These are phyloP conservation scores for Rostrohypoxylon terebratum DNA, from an alignment of 495 filamentous ascomycete species.

Conservation along the genomic window DNA sequence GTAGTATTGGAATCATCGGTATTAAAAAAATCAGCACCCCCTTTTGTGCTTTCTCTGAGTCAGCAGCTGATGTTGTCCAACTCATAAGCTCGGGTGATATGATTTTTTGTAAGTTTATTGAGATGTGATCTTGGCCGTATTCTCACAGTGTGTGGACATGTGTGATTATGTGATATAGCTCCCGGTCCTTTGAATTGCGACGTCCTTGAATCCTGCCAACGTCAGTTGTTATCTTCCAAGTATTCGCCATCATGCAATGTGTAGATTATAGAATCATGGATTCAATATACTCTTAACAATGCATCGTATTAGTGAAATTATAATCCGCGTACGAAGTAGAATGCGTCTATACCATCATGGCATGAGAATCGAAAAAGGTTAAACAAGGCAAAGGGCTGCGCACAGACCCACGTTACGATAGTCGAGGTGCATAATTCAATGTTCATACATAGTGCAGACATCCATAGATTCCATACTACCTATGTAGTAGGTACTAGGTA, in stretches of 20 bases:
- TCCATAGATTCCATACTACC: no score
- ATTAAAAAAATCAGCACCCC: constrained; percentile 12
- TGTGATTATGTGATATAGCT: constrained; percentile 22
- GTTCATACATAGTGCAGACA: no score
- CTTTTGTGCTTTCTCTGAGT: constrained; percentile 26
- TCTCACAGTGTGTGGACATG: constrained; percentile 12
- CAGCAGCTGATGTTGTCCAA: constrained; percentile 22
- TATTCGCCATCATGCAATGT: neutral
- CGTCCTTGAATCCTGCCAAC: neutral
- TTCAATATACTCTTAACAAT: neutral
- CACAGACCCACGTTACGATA: constrained; percentile 15
- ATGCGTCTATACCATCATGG: neutral
- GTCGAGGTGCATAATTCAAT: constrained; percentile 1
- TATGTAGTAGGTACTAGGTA: no score
- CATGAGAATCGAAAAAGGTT: neutral
- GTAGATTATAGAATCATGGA: neutral
- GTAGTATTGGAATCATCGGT: neutral
- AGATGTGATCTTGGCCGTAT: constrained; percentile 18
- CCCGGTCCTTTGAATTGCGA: neutral
- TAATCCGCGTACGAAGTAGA: constrained; percentile 14
- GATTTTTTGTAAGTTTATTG: constrained; percentile 21
- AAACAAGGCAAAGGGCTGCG: constrained; percentile 9
- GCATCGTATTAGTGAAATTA: constrained; percentile 5
- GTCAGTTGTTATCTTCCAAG: neutral
- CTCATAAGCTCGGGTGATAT: constrained; percentile 29